phyloP scores from a whole-genome alignment of 345 rosid species.

The Geranium rotundifolium region DNA sequence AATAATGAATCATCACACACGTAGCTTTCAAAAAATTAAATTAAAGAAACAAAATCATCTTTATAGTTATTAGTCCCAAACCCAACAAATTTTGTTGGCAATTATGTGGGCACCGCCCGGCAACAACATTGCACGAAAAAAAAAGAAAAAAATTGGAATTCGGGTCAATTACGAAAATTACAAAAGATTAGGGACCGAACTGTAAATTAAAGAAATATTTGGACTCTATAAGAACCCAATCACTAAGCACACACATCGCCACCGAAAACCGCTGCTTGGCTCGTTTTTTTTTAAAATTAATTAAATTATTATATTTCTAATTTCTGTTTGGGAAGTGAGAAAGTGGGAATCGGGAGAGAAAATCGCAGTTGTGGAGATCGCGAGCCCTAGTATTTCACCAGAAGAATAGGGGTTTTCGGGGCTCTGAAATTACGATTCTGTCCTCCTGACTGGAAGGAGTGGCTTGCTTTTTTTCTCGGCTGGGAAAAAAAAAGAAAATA shows the following conservation, averaged over 20 bases:
- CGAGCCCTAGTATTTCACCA: background rate
- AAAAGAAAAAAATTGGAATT: background rate
- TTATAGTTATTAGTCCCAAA: background rate
- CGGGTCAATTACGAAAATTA: background rate
- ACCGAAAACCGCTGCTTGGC: background rate
- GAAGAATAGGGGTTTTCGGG: background rate
- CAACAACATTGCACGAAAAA: too few species aligned
- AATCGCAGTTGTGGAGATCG: background rate
- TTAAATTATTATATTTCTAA: background rate
- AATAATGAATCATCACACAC: too few species aligned
- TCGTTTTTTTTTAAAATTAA: too few species aligned
- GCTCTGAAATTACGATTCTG: background rate
- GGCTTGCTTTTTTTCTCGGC: background rate
- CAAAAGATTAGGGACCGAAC: background rate
- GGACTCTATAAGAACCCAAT: background rate
- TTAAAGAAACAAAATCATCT: too few species aligned
- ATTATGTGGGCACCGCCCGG: background rate
- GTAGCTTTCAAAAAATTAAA: too few species aligned
- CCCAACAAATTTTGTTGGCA: background rate
- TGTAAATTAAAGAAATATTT: too few species aligned
- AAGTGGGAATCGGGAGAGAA: background rate
- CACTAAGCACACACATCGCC: background rate
- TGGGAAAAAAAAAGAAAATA: too few species aligned
- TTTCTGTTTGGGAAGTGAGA: background rate
- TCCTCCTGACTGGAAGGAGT: background rate